Evolutionary conservation across 805 yeast genomes (phyloP).

Genomic region (Naumovozyma dairenensis): DNA sequence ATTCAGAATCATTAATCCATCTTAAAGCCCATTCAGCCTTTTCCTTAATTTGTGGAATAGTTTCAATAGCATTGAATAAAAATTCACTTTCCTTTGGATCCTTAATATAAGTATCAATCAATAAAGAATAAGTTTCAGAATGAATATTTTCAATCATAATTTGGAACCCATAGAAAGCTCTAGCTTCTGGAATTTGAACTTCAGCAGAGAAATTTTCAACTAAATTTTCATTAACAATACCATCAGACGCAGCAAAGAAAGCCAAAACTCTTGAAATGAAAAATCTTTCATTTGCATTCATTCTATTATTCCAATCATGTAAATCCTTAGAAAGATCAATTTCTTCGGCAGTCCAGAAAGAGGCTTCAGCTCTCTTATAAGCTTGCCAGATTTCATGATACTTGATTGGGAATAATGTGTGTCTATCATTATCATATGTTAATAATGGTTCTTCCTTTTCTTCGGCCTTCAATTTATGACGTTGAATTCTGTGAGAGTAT

Average conservation of each 20-base stretch:
- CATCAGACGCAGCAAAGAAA: conserved; percentile 97
- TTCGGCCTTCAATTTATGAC: conserved; percentile 59
- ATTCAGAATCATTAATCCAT: conserved; percentile 86
- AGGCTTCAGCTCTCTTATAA: conserved; percentile 97
- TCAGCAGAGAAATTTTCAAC: conserved; percentile 97
- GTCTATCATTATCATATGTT: conserved; percentile 74
- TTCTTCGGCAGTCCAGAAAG: conserved; percentile 99
- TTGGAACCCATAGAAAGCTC: conserved; percentile 98
- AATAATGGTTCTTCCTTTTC: conserved; percentile 88
- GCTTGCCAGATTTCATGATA: conserved; percentile 98
- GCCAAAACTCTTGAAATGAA: conserved; percentile 90
- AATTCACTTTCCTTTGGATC: conserved; percentile 89
- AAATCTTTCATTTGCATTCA: conserved; percentile 86
- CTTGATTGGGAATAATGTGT: conserved; percentile 90
- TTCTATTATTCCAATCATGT: conserved; percentile 83
- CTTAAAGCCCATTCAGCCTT: conserved; percentile 98
- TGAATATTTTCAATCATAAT: conserved; percentile 99
- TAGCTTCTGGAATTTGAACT: conserved; percentile 95
- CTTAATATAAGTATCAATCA: conserved; percentile 90
- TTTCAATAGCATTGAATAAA: conserved; percentile 91
- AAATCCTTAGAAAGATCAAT: conserved; percentile 88
- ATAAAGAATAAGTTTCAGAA: conserved; percentile 90
- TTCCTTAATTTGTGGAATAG: conserved; percentile 90
- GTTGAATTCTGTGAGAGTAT: conserved; percentile 53
- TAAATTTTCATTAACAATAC: conserved; percentile 94